phyloP scores from a whole-genome alignment of 164 flowering plant genomes.

The Vitis amurensis region DNA sequence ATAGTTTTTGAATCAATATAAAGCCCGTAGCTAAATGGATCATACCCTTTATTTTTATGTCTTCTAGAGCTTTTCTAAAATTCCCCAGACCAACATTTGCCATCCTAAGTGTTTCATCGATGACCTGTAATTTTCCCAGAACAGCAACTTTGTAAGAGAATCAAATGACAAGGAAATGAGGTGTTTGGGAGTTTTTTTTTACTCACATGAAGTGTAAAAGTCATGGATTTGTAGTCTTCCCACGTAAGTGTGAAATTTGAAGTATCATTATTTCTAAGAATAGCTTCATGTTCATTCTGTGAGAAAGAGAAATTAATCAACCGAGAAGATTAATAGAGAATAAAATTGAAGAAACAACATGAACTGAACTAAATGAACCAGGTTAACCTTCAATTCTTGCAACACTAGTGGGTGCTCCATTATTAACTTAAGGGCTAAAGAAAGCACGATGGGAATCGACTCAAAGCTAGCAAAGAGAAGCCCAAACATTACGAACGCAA shows the following conservation, averaged over 20 bases:
- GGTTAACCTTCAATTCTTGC: not conserved
- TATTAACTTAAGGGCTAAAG: not conserved
- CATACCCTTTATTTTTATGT: slow-evolving; percentile 12
- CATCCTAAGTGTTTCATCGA: slow-evolving; percentile 27
- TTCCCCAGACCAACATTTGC: slow-evolving; percentile 10
- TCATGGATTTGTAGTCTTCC: slow-evolving; percentile 49
- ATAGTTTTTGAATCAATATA: not conserved
- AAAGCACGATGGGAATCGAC: not conserved
- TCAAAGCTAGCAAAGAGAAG: slow-evolving; percentile 2
- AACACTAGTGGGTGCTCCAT: not conserved
- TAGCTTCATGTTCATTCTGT: slow-evolving; percentile 39
- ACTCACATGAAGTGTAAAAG: slow-evolving; percentile 34
- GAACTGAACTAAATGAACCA: too few relatives aligned
- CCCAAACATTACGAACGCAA: not conserved
- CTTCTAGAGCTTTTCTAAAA: slow-evolving; percentile 17
- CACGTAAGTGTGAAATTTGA: slow-evolving; percentile 28
- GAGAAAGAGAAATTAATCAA: not conserved
- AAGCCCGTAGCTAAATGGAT: not conserved
- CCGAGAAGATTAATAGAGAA: not conserved
- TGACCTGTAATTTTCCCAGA: slow-evolving; percentile 22
- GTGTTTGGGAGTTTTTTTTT: not conserved
- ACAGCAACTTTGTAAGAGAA: too few relatives aligned
- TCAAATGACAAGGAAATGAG: too few relatives aligned
- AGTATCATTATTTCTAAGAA: slow-evolving; percentile 24
- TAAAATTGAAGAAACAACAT: too few relatives aligned